Evolutionary conservation across 2,329 filamentous ascomycete species (phyloP).

Genomic region (Aspergillus sojae): DNA sequence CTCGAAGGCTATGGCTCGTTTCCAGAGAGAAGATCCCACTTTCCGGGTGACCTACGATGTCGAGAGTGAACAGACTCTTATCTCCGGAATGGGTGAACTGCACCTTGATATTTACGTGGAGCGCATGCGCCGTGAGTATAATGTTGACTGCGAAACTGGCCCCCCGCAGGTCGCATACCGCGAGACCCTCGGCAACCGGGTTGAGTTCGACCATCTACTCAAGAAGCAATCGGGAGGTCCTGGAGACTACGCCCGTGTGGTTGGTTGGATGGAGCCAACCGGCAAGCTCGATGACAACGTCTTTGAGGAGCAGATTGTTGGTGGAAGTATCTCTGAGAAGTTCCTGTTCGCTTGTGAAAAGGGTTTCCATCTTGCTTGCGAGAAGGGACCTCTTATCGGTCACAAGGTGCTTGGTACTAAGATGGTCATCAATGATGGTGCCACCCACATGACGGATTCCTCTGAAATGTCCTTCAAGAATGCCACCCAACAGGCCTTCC

Average conservation of each 20-base stretch:
- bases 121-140: conserved; percentile 94
- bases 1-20: conserved; percentile 97
- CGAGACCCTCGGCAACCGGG: conserved; percentile 80
- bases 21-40: conserved; percentile 96
- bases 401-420: conserved; percentile 86
- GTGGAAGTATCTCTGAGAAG: conserved; percentile 92
- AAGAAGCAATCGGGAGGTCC: conserved; percentile 96
- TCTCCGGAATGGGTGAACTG: conserved; percentile 96
- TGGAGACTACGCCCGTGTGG: conserved; percentile 91
- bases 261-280: conserved; percentile 88
- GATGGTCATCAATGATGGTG: conserved; percentile 95
- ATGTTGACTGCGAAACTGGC: conserved; percentile 92
- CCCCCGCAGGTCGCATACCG: conserved; percentile 96
- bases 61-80: conserved; percentile 95
- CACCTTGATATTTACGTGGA: conserved; percentile 98
- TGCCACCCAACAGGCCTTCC: conserved; percentile 94
- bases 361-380: conserved; percentile 81
- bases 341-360: conserved; percentile 93
- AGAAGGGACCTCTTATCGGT: conserved; percentile 86
- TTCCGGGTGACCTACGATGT: conserved; percentile 92
- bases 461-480: conserved; percentile 95
- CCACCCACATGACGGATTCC: conserved; percentile 96
- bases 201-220: conserved; percentile 88
- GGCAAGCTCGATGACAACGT: conserved; percentile 71
- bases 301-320: conserved; percentile 85